A percentile compares a stretch with the other conserved stretches of the same genome.
phyloP scores from a whole-genome alignment of 345 rosid species.

The Barbarea vulgaris region DNA sequence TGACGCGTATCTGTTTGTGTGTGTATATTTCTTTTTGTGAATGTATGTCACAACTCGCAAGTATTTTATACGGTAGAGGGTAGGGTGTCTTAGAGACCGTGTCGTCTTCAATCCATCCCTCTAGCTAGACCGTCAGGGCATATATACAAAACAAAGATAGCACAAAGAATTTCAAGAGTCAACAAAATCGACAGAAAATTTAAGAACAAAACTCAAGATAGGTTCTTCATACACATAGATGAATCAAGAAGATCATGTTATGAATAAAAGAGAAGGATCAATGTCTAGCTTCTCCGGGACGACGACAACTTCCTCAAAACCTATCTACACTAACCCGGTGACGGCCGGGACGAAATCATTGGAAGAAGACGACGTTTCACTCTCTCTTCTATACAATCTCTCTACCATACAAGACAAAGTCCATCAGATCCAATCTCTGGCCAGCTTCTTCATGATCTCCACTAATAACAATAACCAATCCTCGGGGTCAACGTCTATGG shows the following conservation, averaged over 20 bases:
- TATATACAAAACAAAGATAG: constrained; percentile 23
- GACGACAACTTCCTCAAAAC: constrained; percentile 23
- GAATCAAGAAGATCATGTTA: constrained; percentile 37
- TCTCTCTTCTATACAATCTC: constrained; percentile 59
- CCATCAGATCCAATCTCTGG: constrained; percentile 61
- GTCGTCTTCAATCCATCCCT: constrained; percentile 26
- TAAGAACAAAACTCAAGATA: constrained; percentile 8
- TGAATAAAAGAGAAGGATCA: constrained; percentile 34
- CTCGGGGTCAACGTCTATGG: constrained; percentile 49
- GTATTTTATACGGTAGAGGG: constrained; percentile 27
- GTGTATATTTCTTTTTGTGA: neutral
- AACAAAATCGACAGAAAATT: neutral
- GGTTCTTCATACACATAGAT: constrained; percentile 25
- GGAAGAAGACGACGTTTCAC: constrained; percentile 28
- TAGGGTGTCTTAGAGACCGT: constrained; percentile 21
- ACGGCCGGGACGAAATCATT: constrained; percentile 24
- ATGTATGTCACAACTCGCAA: constrained; percentile 15
- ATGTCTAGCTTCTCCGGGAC: constrained; percentile 29
- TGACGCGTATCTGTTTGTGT: neutral
- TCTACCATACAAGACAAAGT: constrained; percentile 67
- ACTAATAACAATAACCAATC: constrained; percentile 38
- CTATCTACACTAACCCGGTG: constrained; percentile 20
- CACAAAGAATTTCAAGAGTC: neutral
- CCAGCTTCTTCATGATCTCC: constrained; percentile 49
- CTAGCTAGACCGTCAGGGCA: neutral